These are phyloP conservation scores for Eucalyptus cladocalyx DNA, from an alignment of 345 rosid genomes.

Conservation along the genomic window DNA sequence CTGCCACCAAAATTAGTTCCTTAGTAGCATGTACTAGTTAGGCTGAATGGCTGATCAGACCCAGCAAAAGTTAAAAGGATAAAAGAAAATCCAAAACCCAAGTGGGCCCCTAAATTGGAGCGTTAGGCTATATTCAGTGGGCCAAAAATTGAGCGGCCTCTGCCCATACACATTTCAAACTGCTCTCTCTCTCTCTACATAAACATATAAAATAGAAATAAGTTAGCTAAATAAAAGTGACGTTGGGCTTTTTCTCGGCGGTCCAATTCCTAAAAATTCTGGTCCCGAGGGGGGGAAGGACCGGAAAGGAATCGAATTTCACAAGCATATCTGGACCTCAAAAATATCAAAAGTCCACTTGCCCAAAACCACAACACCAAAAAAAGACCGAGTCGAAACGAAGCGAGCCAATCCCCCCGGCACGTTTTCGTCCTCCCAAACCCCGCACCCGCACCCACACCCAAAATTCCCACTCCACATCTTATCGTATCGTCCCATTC, in stretches of 20 bases:
- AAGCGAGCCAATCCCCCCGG: not conserved
- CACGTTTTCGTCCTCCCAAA: not conserved
- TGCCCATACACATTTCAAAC: not conserved
- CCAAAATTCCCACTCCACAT: not conserved
- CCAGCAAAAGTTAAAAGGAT: no score
- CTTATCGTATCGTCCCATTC: not conserved
- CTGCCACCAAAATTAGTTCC: not conserved
- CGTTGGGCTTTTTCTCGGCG: not conserved
- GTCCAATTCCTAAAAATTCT: not conserved
- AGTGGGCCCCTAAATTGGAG: not conserved
- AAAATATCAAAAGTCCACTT: not conserved
- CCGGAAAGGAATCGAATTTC: not conserved
- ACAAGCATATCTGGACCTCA: not conserved
- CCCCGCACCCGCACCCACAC: not conserved
- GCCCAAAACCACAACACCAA: not conserved
- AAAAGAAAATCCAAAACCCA: not conserved
- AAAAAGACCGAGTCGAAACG: not conserved
- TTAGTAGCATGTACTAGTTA: not conserved
- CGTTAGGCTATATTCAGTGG: not conserved
- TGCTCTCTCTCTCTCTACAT: not conserved
- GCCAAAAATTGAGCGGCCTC: not conserved
- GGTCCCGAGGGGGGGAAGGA: not conserved
- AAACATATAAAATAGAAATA: accelerated
- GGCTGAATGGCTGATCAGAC: not conserved
- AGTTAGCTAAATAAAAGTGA: accelerated